phyloP scores from a whole-genome alignment of 768 basidiomycete genomes.

The Termitomyces sp. region DNA sequence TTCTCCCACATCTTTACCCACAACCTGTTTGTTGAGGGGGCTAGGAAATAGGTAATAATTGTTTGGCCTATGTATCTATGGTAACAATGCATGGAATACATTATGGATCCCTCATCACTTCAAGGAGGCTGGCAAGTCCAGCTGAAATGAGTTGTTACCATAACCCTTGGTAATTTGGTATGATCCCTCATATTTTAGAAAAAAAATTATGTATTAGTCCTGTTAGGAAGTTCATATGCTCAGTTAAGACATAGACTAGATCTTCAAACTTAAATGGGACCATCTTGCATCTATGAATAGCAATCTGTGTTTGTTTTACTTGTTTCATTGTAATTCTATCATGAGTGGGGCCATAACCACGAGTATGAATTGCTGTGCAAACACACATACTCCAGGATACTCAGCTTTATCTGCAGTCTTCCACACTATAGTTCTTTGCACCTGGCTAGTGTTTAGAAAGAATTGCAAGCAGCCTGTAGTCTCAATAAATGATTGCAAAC shows the following conservation, averaged over 20 bases:
- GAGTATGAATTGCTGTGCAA: conserved; percentile 13
- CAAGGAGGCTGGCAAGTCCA: not conserved
- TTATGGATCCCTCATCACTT: not conserved
- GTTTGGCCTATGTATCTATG: not conserved
- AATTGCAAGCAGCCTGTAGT: no score
- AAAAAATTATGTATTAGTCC: not conserved
- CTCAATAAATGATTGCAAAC: no score
- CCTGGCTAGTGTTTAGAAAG: no score
- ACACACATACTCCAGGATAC: conserved; percentile 19
- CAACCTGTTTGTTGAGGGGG: not conserved
- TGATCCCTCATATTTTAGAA: no score
- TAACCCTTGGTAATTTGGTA: not conserved
- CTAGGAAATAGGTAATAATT: not conserved
- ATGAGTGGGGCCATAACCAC: conserved; percentile 16
- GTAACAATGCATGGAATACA: not conserved
- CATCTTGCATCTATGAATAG: conserved; percentile 10
- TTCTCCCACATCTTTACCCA: not conserved
- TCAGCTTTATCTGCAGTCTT: conserved; percentile 1
- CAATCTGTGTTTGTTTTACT: conserved; percentile 16
- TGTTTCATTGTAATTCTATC: conserved; percentile 22
- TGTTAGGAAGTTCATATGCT: conserved; percentile 2
- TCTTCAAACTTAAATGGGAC: not conserved
- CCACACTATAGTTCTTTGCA: no score
- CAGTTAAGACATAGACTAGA: not conserved
- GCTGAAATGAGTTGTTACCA: not conserved